Evolutionary conservation across 805 yeast species (phyloP).

Genomic region (Scheffersomyces lignosus): DNA sequence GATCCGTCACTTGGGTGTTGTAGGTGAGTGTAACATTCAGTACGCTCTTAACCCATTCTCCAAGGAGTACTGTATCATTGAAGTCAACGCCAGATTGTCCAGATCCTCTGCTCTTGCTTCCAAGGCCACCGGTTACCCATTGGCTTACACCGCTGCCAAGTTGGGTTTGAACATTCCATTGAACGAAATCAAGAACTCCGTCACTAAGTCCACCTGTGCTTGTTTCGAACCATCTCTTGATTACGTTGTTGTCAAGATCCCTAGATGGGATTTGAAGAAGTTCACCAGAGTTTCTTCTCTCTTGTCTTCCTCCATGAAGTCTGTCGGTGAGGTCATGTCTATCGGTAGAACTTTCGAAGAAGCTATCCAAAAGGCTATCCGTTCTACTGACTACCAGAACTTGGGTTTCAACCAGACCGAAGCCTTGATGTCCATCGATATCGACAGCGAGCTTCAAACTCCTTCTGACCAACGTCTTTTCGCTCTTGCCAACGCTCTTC

Average conservation of each 20-base stretch:
- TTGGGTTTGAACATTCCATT: slow-evolving; percentile 90
- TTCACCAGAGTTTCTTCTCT: slow-evolving; percentile 88
- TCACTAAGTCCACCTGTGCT: slow-evolving; percentile 90
- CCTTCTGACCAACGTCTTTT: slow-evolving; percentile 97
- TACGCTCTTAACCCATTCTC: slow-evolving; percentile 93
- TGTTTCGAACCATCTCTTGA: slow-evolving; percentile 97
- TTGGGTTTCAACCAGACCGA: slow-evolving; percentile 86
- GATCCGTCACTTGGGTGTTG: slow-evolving; percentile 96
- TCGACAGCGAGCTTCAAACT: slow-evolving; percentile 89
- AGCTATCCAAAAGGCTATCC: slow-evolving; percentile 95
- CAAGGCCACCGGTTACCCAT: slow-evolving; percentile 97
- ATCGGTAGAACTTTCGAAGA: slow-evolving; percentile 98
- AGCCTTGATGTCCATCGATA: slow-evolving; percentile 86
- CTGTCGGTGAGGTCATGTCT: slow-evolving; percentile 98
- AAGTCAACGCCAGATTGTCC: slow-evolving; percentile 95
- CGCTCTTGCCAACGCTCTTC: slow-evolving; percentile 93
- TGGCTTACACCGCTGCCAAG: slow-evolving; percentile 97
- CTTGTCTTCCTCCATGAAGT: slow-evolving; percentile 92
- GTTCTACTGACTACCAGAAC: slow-evolving; percentile 95
- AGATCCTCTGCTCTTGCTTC: slow-evolving; percentile 99
- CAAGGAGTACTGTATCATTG: slow-evolving; percentile 94
- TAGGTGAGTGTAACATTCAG: slow-evolving; percentile 98
- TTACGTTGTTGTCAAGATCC: slow-evolving; percentile 95
- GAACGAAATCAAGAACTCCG: slow-evolving; percentile 88
- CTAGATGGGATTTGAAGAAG: slow-evolving; percentile 98